phyloP scores from a whole-genome alignment of 2,329 filamentous ascomycete species.

The Diaporthe nobilis region DNA sequence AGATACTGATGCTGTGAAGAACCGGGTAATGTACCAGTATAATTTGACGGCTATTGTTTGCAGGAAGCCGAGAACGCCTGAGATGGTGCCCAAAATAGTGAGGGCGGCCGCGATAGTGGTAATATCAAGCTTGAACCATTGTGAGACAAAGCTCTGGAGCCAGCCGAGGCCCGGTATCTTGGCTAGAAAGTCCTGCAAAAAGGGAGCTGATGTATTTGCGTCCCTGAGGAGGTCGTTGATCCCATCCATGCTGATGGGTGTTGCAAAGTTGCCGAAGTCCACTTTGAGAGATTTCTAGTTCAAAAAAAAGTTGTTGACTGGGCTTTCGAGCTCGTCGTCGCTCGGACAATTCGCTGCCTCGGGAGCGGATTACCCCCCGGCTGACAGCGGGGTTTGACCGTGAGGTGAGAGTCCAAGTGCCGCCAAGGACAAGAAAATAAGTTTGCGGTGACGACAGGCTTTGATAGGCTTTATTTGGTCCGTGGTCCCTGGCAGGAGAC shows the following conservation, averaged over 20 bases:
- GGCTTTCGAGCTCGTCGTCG: neutral
- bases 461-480: too few species aligned
- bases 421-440: neutral
- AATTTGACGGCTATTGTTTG: conserved; percentile 49
- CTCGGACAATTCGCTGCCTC: neutral
- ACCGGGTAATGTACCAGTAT: conserved; percentile 54
- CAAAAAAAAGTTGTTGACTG: neutral
- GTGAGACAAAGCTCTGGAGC: conserved; percentile 51
- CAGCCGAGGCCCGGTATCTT: conserved; percentile 49
- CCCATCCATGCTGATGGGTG: conserved; percentile 4
- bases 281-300: neutral
- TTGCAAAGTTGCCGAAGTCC: neutral
- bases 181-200: conserved; percentile 45
- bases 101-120: conserved; percentile 51
- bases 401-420: neutral
- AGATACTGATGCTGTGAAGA: conserved; percentile 55
- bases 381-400: conserved; percentile 4
- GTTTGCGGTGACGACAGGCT: neutral
- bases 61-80: conserved; percentile 49
- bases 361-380: neutral
- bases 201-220: conserved; percentile 30
- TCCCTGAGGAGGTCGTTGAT: conserved; percentile 30
- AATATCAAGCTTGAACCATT: conserved; percentile 53
- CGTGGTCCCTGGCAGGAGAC: neutral
- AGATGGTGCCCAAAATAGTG: conserved; percentile 53